These are phyloP conservation scores for Geotrichum carabidarum DNA, from an alignment of 1,139 yeast species.

Conservation along the genomic window DNA sequence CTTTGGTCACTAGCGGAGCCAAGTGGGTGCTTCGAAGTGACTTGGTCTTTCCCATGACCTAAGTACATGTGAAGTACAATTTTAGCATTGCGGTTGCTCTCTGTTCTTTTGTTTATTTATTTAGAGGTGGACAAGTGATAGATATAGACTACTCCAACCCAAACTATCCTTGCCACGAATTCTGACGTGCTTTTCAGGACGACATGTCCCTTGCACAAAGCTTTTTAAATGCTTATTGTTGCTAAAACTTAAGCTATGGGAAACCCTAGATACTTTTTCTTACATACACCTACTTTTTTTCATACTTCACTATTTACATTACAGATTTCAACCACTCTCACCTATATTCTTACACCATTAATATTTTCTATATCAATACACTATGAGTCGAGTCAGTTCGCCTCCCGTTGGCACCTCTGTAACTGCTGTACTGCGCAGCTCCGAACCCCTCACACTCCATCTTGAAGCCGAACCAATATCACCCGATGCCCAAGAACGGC, in stretches of 20 bases:
- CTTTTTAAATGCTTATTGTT: too few species aligned
- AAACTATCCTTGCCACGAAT: neutral
- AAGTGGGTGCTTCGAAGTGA: constrained; percentile 67
- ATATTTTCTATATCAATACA: neutral
- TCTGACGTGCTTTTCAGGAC: too few species aligned
- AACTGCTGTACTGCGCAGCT: neutral
- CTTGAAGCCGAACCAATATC: constrained; percentile 3
- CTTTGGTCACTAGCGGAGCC: constrained; percentile 48
- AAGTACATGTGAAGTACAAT: neutral
- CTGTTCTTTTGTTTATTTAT: neutral
- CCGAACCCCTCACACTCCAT: constrained; percentile 6
- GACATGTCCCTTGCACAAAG: too few species aligned
- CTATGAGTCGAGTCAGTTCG: constrained; percentile 3
- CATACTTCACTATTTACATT: neutral
- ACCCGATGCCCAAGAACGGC: constrained; percentile 5
- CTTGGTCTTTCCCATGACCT: constrained; percentile 40
- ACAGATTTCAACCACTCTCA: neutral
- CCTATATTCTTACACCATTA: neutral
- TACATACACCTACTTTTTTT: neutral
- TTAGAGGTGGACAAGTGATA: neutral
- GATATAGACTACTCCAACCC: neutral
- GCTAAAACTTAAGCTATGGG: too few species aligned
- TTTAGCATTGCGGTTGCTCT: neutral
- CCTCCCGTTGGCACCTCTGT: neutral
- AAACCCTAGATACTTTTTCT: too few species aligned